Evolutionary conservation across 805 yeast species (phyloP).

Genomic region (Sungouiella thailandica): DNA sequence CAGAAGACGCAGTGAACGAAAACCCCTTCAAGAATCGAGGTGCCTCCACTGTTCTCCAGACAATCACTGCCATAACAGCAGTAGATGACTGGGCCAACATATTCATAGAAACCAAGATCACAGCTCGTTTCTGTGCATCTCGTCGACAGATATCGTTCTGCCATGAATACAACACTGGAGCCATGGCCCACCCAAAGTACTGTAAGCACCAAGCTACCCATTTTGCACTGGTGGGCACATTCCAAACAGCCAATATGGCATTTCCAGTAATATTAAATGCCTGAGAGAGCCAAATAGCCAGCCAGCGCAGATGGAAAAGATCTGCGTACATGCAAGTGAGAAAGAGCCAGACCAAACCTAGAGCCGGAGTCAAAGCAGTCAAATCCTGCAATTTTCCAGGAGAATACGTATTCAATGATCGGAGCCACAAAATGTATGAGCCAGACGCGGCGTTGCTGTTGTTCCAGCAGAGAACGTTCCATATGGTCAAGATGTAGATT

Average conservation of each 20-base stretch:
- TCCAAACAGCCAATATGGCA: constrained; percentile 50
- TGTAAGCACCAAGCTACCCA: constrained; percentile 57
- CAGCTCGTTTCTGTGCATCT: constrained; percentile 31
- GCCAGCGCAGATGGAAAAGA: constrained; percentile 36
- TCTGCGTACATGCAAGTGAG: constrained; percentile 31
- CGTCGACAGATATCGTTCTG: constrained; percentile 51
- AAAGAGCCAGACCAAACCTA: constrained; percentile 33
- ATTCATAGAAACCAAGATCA: not conserved
- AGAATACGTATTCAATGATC: constrained; percentile 13
- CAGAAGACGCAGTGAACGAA: not conserved
- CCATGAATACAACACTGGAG: constrained; percentile 54
- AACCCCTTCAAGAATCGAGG: not conserved
- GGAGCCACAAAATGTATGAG: constrained; percentile 54
- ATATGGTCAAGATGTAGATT: constrained; percentile 49
- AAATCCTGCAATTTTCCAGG: constrained; percentile 2
- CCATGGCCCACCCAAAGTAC: constrained; percentile 55
- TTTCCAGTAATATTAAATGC: constrained; percentile 49
- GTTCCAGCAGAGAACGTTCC: constrained; percentile 57
- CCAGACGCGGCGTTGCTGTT: constrained; percentile 50
- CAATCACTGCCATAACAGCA: not conserved
- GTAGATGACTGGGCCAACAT: not conserved
- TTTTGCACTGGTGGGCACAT: constrained; percentile 48
- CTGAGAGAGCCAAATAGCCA: constrained; percentile 46
- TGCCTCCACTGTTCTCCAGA: not conserved
- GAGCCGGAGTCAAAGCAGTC: constrained; percentile 9